Evolutionary conservation across 2,329 filamentous ascomycete genomes (phyloP).

Genomic region (Lasiodiplodia sp.): DNA sequence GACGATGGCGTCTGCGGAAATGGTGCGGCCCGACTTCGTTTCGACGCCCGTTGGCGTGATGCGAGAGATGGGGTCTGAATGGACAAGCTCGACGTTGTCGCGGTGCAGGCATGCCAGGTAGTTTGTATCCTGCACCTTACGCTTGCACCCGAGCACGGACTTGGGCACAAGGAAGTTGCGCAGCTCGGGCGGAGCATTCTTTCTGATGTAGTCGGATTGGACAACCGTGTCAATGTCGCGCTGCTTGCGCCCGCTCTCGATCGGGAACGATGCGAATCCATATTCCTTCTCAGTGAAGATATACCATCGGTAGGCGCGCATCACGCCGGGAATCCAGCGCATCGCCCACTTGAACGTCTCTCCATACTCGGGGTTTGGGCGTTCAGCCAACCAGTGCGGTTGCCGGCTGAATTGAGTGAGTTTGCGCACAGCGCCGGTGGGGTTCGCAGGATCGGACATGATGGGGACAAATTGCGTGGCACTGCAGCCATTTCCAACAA

Average conservation of each 20-base stretch:
- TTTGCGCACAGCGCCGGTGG: slow-evolving; percentile 34
- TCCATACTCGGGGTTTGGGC: slow-evolving; percentile 53
- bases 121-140: slow-evolving; percentile 57
- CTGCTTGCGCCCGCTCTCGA: slow-evolving; percentile 46
- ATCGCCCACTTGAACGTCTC: slow-evolving; percentile 52
- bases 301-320: slow-evolving; percentile 53
- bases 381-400: slow-evolving; percentile 58
- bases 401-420: slow-evolving; percentile 60
- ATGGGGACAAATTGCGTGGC: slow-evolving; percentile 59
- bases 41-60: slow-evolving; percentile 50
- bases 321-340: slow-evolving; percentile 54
- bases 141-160: slow-evolving; percentile 57
- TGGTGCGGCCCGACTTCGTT: slow-evolving; percentile 46
- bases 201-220: slow-evolving; percentile 53
- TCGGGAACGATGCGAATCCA: slow-evolving; percentile 53
- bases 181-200: slow-evolving; percentile 53
- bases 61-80: slow-evolving; percentile 49
- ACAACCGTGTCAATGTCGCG: slow-evolving; percentile 47
- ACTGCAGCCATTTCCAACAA: slow-evolving; percentile 54
- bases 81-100: slow-evolving; percentile 51
- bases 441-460: slow-evolving; percentile 46
- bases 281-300: slow-evolving; percentile 55
- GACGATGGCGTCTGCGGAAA: slow-evolving; percentile 29
- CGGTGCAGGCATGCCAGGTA: slow-evolving; percentile 54
- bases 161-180: slow-evolving; percentile 54